phyloP scores from a whole-genome alignment of 2,329 filamentous ascomycete species.

The Xylariaceae sp. region DNA sequence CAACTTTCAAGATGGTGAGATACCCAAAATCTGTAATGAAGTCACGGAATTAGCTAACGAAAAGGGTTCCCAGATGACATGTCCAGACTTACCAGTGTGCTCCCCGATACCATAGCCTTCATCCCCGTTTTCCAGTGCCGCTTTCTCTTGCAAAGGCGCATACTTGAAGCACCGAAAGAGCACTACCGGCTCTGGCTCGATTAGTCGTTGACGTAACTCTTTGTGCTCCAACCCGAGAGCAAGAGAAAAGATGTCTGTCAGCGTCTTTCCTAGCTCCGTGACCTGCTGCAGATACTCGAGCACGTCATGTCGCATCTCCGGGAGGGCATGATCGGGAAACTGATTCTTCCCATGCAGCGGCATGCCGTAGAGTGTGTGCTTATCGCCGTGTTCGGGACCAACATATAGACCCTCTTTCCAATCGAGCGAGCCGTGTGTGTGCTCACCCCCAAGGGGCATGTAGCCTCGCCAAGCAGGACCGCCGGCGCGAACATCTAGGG shows the following conservation, averaged over 20 bases:
- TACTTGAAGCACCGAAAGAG: slow-evolving; percentile 1
- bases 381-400: background rate
- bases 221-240: background rate
- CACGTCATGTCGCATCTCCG: background rate
- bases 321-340: background rate
- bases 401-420: slow-evolving; percentile 1
- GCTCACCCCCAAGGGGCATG: slow-evolving; percentile 1
- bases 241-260: background rate
- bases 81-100: background rate
- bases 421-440: background rate
- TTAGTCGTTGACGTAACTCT: background rate
- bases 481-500: background rate
- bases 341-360: background rate
- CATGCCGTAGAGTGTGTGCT: background rate
- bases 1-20: slow-evolving; percentile 1
- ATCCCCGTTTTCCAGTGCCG: background rate
- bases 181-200: background rate
- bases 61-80: background rate
- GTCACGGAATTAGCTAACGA: background rate
- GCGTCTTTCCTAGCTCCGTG: background rate
- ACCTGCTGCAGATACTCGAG: background rate
- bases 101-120: background rate
- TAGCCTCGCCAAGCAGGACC: background rate
- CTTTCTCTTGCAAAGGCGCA: background rate
- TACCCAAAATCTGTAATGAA: background rate